Evolutionary conservation across 1,284 basidiomycete genomes (phyloP).

Genomic region (Inonotus hispidus): DNA sequence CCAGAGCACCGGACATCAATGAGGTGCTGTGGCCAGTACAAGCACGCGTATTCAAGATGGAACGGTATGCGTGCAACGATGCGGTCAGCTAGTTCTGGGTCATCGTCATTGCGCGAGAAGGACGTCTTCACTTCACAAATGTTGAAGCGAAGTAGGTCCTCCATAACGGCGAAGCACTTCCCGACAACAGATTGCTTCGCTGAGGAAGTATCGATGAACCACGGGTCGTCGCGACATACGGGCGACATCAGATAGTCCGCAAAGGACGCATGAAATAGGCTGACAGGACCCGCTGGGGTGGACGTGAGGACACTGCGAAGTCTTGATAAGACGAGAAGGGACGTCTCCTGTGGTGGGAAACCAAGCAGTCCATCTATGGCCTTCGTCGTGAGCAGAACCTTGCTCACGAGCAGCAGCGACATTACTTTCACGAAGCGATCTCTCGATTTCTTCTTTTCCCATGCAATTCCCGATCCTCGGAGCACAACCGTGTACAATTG

Average conservation of each 20-base stretch:
- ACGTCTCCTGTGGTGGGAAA: neutral
- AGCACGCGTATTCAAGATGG: too few species aligned
- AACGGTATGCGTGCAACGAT: neutral
- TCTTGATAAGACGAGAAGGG: neutral
- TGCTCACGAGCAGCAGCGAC: neutral
- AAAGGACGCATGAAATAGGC: conserved; percentile 8
- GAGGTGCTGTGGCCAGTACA: too few species aligned
- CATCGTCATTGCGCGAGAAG: neutral
- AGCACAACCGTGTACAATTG: neutral
- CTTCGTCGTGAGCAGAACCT: neutral
- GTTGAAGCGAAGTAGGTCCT: neutral
- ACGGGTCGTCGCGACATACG: neutral
- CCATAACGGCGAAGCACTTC: too few species aligned
- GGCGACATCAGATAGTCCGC: neutral
- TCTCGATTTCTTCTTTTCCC: neutral
- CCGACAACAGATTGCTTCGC: neutral
- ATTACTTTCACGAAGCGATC: neutral
- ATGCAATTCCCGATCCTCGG: neutral
- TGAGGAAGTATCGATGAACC: neutral
- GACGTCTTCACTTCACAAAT: neutral
- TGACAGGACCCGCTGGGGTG: neutral
- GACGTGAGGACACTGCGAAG: neutral
- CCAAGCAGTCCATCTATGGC: neutral
- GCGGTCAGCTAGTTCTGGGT: neutral
- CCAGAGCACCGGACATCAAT: too few species aligned